Evolutionary conservation across 192 early-diverging fungal genomes (phyloP).

Genomic region (Rhizophagus prolifer): DNA sequence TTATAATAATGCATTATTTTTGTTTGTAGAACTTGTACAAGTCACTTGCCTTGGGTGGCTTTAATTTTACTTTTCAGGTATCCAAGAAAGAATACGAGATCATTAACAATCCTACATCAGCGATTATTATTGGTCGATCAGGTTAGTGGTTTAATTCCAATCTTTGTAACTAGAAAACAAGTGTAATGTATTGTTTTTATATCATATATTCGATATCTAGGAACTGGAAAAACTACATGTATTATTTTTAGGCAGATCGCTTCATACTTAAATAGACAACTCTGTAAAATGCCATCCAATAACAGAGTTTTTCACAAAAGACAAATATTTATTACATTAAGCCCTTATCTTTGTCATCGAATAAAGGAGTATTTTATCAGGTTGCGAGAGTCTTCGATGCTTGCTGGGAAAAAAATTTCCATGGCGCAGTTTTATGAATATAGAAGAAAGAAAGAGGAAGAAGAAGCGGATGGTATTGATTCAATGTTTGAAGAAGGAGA

Average conservation of each 20-base stretch:
- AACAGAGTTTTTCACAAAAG: neutral
- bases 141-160: conserved; percentile 13
- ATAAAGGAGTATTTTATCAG: conserved; percentile 19
- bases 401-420: neutral
- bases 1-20: neutral
- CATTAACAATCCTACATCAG: conserved; percentile 16
- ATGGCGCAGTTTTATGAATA: neutral
- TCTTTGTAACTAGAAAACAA: neutral
- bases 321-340: conserved; percentile 28
- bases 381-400: neutral
- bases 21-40: conserved; percentile 20
- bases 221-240: conserved; percentile 19
- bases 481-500: conserved; percentile 13
- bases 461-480: neutral
- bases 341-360: neutral
- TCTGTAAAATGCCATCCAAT: neutral
- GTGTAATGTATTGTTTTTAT: neutral
- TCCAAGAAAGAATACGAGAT: conserved; percentile 20
- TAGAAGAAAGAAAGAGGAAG: neutral
- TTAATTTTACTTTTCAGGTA: conserved; percentile 23
- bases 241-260: neutral
- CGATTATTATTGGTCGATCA: conserved; percentile 24
- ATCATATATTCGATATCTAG: neutral
- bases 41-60: neutral
- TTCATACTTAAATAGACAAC: neutral